Conservation (phyloP, 768 basidiomycete species). For the Holtermanniella nyarrowii region DNA sequence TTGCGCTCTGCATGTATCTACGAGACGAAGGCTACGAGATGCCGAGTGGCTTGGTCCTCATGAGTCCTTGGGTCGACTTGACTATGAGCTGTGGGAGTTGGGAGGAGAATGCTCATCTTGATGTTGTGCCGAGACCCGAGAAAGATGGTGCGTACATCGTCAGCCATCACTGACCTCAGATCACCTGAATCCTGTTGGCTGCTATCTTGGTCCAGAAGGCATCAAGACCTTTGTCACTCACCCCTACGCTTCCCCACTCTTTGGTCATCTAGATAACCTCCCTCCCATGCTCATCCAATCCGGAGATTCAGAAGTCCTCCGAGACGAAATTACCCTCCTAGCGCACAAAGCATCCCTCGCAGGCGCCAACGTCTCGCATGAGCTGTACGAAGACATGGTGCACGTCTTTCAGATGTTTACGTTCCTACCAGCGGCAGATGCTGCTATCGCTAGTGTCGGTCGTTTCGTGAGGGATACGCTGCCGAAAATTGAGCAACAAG, state of each 20-base stretch:
- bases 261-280: slow-evolving; percentile 74
- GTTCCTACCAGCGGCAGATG: slow-evolving; percentile 40
- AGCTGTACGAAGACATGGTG: slow-evolving; percentile 83
- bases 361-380: slow-evolving; percentile 76
- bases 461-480: slow-evolving; percentile 24
- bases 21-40: slow-evolving; percentile 79
- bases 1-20: slow-evolving; percentile 84
- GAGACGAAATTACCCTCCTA: slow-evolving; percentile 81
- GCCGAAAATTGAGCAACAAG: slow-evolving; percentile 24
- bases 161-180: slow-evolving; percentile 59
- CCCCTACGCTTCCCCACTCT: slow-evolving; percentile 86
- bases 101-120: slow-evolving; percentile 65
- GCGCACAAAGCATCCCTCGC: slow-evolving; percentile 85
- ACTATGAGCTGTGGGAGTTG: slow-evolving; percentile 98
- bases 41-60: slow-evolving; percentile 73
- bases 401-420: slow-evolving; percentile 88
- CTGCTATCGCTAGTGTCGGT: slow-evolving; percentile 31
- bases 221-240: slow-evolving; percentile 74
- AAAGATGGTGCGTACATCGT: slow-evolving; percentile 39
- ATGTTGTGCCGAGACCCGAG: slow-evolving; percentile 39
- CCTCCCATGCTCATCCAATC: slow-evolving; percentile 86
- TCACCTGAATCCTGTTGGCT: slow-evolving; percentile 85
- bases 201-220: slow-evolving; percentile 67
- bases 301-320: slow-evolving; percentile 88
- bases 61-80: slow-evolving; percentile 95